Evolutionary conservation across 192 early-diverging fungal genomes (phyloP), one percentile per base, ranked within the genome.

Genomic region (Backusella tuberculispora): DNA sequence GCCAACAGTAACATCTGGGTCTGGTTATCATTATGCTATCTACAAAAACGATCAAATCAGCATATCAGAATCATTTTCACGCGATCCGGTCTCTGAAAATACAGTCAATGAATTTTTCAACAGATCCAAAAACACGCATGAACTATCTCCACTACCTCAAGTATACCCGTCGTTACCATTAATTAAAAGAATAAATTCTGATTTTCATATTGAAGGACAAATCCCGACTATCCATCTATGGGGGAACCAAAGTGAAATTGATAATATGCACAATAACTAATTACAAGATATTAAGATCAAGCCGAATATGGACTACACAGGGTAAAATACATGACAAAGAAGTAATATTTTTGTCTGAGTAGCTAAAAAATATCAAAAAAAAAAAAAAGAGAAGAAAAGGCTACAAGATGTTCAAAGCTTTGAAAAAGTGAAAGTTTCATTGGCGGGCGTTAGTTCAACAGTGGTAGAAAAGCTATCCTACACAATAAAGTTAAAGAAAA

Each of bases 101-200:
- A 75, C 66, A 6, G 10, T 69, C 10, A 72, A 78, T 45, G 76
- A 78, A 38, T 71, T 78, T 37, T 78, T 50, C 45, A 65, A 71
- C 60, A 71, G 76, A 6, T 21, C 34, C 19, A 66, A 63, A 63
- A 68, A 24, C 14, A 21, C 67, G 5, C 40, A 71, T 42, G 14
- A 48, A 2, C 6, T 78, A 8, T 34, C 67, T 4, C 34, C 50
- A 6, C 67, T 78, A 40, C 46, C 71, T 56, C 46, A 72, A 24
- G n/a, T 73, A 1, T 10, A 14, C 1, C 5, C 26, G 19, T 13
- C 15, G 6, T 45, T 67, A 12, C 47, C 76, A 8, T 13, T 42
- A 6, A 63, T 41, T 19, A 15, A 64, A 6, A 53, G 50, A 14
- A 42, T 73, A 12, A 44, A 73, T n/a, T 65, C 72, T 5, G 41